A percentile compares a stretch with the other conserved stretches of the same genome.
Conservation (phyloP, 352 stramenopile species). For the Phytophthora nicotianae region DNA sequence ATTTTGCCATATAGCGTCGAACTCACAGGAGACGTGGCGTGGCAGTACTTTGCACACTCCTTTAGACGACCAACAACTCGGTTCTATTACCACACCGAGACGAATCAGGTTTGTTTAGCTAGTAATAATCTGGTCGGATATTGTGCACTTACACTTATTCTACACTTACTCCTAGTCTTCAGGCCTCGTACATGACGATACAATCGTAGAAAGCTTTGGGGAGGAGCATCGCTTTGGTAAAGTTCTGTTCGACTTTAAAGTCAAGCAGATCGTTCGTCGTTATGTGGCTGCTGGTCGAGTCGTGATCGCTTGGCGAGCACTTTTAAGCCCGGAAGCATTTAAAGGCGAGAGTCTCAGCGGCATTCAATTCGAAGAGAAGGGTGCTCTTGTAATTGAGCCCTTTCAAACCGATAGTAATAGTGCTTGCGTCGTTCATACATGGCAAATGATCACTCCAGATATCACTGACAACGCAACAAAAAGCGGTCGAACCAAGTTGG, state of each 20-base stretch:
- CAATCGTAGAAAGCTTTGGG: conserved; percentile 64
- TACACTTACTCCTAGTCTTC: too few species aligned
- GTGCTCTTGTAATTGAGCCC: neutral
- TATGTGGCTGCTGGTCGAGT: conserved; percentile 42
- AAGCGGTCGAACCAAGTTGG: conserved; percentile 14
- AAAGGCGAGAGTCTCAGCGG: neutral
- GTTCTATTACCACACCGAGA: too few species aligned
- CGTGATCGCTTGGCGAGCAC: conserved; percentile 50
- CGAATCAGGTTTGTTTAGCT: too few species aligned
- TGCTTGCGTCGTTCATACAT: conserved; percentile 41
- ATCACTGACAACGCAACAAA: conserved; percentile 4
- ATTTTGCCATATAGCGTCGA: too few species aligned
- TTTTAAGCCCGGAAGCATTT: conserved; percentile 3
- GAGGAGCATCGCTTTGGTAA: conserved; percentile 49
- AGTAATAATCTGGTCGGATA: too few species aligned
- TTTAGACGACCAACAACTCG: too few species aligned
- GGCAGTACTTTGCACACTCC: too few species aligned
- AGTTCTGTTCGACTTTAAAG: conserved; percentile 43
- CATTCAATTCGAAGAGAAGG: neutral
- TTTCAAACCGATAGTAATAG: neutral
- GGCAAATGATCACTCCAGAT: conserved; percentile 42
- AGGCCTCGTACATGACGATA: conserved; percentile 34
- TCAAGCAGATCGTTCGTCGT: conserved; percentile 56
- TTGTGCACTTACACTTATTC: too few species aligned
- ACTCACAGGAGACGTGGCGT: too few species aligned